Conservation (phyloP, 1,284 basidiomycete genomes). For the Ustilago nuda region DNA sequence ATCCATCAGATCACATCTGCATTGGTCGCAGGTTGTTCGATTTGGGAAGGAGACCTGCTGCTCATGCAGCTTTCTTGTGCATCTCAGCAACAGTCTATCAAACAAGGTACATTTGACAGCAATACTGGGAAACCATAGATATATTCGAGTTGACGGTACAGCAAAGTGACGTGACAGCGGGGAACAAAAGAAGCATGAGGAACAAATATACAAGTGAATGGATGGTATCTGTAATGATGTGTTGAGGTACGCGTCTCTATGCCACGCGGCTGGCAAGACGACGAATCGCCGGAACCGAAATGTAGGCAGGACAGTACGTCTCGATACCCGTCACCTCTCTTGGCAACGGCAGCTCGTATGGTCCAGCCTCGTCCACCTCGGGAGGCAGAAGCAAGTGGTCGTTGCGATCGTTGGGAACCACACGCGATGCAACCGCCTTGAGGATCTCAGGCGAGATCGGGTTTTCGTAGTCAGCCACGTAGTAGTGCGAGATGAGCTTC, state of each 20-base stretch:
- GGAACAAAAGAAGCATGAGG: neutral
- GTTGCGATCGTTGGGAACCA: slow-evolving; percentile 69
- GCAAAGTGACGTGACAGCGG: slow-evolving; percentile 1
- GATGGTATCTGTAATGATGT: slow-evolving; percentile 2
- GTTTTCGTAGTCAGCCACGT: slow-evolving; percentile 93
- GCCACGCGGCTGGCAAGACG: slow-evolving; percentile 65
- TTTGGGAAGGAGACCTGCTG: neutral
- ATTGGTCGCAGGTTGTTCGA: neutral
- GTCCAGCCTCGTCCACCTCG: slow-evolving; percentile 69
- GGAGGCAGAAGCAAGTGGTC: slow-evolving; percentile 68
- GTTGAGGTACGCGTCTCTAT: slow-evolving; percentile 24
- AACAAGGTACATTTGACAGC: neutral
- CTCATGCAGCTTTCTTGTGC: neutral
- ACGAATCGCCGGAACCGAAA: slow-evolving; percentile 65
- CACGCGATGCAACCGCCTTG: slow-evolving; percentile 68
- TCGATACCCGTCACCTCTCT: slow-evolving; percentile 69
- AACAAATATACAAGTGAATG: slow-evolving; percentile 8
- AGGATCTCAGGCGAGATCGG: slow-evolving; percentile 69
- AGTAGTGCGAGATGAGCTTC: slow-evolving; percentile 97
- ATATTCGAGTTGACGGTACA: slow-evolving; percentile 1
- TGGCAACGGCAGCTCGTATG: slow-evolving; percentile 67
- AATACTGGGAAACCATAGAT: neutral
- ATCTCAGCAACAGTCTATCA: neutral
- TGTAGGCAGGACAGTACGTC: slow-evolving; percentile 68
- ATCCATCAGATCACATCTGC: neutral